Percentiles rank a stretch among this genome's conserved stretches.
Conservation (phyloP, 2,329 filamentous ascomycete species). For the Mariannaea elegans region DNA sequence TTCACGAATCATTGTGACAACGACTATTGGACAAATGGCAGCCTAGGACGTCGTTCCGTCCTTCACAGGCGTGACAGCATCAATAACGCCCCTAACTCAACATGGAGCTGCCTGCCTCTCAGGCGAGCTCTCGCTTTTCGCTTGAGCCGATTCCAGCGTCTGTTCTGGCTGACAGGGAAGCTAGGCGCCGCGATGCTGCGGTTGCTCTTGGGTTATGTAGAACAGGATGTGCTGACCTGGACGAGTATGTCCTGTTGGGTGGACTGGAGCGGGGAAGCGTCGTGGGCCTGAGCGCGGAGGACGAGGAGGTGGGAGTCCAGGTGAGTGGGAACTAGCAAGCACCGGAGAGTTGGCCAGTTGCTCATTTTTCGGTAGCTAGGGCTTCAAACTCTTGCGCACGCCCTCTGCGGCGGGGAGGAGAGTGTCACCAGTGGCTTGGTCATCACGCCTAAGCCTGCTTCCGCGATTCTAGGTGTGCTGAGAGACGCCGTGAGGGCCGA, state of each 20-base stretch:
- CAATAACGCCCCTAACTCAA: neutral
- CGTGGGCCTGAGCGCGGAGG: conserved; percentile 63
- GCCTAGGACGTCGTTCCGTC: neutral
- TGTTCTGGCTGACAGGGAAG: conserved; percentile 52
- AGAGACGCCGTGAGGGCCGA: conserved; percentile 52
- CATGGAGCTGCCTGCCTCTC: conserved; percentile 38
- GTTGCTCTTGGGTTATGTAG: conserved; percentile 42
- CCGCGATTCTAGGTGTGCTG: conserved; percentile 52
- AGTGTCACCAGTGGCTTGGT: conserved; percentile 49
- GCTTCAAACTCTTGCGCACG: conserved; percentile 56
- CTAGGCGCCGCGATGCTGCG: conserved; percentile 45
- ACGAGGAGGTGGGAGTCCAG: conserved; percentile 56
- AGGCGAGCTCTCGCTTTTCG: conserved; percentile 57
- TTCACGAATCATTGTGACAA: too few species aligned
- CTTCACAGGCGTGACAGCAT: neutral
- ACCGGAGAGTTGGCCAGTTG: conserved; percentile 1
- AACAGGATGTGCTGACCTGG: conserved; percentile 59
- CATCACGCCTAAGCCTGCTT: conserved; percentile 57
- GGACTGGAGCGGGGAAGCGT: conserved; percentile 62
- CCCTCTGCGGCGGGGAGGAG: conserved; percentile 45
- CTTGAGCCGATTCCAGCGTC: conserved; percentile 56
- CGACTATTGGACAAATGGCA: too few species aligned
- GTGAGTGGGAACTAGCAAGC: conserved; percentile 45
- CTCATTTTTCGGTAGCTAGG: conserved; percentile 48
- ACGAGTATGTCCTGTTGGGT: conserved; percentile 57